These are phyloP conservation scores for Candida palmyrensis DNA, from an alignment of 805 yeast genomes.

Conservation along the genomic window DNA sequence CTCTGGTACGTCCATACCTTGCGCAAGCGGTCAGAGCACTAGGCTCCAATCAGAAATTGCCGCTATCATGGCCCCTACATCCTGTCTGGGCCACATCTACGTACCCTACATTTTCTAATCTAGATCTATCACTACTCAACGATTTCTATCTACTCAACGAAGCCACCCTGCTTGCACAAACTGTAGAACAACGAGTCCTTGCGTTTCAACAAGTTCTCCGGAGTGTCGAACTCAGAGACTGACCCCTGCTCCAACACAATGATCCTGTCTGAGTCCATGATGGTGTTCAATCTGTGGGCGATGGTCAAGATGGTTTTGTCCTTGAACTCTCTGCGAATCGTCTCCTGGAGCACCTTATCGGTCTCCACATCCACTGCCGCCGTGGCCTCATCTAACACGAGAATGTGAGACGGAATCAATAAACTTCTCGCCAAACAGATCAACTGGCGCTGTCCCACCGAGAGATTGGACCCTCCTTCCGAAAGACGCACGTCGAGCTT, in stretches of 20 bases:
- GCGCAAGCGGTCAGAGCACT: constrained; percentile 63
- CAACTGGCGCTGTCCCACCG: constrained; percentile 50
- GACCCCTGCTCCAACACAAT: constrained; percentile 72
- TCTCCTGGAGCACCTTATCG: constrained; percentile 70
- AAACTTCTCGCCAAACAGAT: constrained; percentile 80
- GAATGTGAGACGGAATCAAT: constrained; percentile 51
- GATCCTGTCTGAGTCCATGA: constrained; percentile 74
- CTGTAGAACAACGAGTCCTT: constrained; percentile 71
- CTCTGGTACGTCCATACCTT: constrained; percentile 45
- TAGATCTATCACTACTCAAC: no score
- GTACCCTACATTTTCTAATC: no score
- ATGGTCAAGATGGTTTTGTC: constrained; percentile 78
- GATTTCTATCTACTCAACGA: constrained; percentile 48
- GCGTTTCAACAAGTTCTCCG: constrained; percentile 59
- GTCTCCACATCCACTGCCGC: constrained; percentile 89
- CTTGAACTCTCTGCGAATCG: constrained; percentile 69
- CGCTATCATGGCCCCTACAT: no score
- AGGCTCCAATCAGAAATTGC: no score
- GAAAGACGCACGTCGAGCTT: constrained; percentile 31
- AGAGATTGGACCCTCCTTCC: constrained; percentile 46
- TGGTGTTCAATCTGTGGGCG: constrained; percentile 81
- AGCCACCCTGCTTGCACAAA: constrained; percentile 79
- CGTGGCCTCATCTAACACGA: constrained; percentile 81
- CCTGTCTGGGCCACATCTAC: no score
- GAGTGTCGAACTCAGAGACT: constrained; percentile 74